Base-by-base conservation (phyloP, 768 basidiomycete genomes). In the Boletus tomentosulus region DNA sequence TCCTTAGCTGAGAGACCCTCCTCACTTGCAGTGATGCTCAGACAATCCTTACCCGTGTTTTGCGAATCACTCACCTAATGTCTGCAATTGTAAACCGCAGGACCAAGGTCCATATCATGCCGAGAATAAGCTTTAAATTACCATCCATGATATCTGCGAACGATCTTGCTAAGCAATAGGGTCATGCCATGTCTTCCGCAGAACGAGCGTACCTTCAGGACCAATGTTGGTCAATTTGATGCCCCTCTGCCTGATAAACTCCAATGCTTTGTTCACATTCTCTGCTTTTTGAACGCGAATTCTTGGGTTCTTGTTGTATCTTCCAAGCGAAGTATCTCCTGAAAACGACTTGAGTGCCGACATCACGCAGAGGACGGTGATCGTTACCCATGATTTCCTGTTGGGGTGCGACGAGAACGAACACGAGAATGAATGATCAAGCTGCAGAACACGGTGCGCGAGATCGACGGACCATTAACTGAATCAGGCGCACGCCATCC, bases 1-100 rank as follows among this genome's bases (percentile, higher is more conserved):
- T 98, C 97, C 72, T 98, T 97, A 1, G 97, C 97, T 10, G 94
- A 94, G n/a, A 98, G 81, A 53, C 97, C 97, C 74, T 98, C 97
- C 78, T 95, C 93, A 62, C 96, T 98, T 68, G 60, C 54, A 49
- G 27, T 27, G 49, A 54, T 54, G 48, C 50, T 63, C 45, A 58
- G 55, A 43, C 46, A 16, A 48, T 8, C 38, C 43, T 48, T 27
- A 49, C 30, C 27, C 42, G 41, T 10, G 33, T 28, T n/a, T 34
- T 33, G 43, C 13, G 28, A 33, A 53, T 24, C 27, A 73, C 84
- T 56, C 59, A 94, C 95, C 87, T 97, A 75, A 99, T 98, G 63
- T 95, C 94, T 24, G 97, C 95, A 59, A 99, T 98, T 6, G 95
- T 97, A 71, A 98, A 98, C 12, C 96, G 87, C 31, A 98, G 79